Base-by-base conservation (phyloP, 805 yeast species). In the Saturnispora besseyi region DNA sequence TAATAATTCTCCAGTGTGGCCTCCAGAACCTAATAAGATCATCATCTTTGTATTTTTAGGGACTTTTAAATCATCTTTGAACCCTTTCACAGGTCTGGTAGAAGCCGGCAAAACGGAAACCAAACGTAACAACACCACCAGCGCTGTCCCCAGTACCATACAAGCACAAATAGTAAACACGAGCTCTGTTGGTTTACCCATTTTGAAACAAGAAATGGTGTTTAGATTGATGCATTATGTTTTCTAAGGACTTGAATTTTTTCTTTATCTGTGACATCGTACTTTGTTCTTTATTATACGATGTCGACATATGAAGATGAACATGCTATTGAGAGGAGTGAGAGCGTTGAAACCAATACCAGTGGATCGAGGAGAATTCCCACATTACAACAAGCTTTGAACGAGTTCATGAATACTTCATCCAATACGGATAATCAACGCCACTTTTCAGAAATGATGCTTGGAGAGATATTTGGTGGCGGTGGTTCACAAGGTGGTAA, bases 1-100 rank as follows among this genome's bases (percentile, higher is more conserved):
- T n/a, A 90, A 63, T 95, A 91, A 87, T 64, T 91, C 97, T 1
- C 96, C 97, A 0, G 97, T 89, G 60, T 89, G 98, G 2, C 97
- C 98, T 2, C 99, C 99, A 0, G 96, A 88, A 0, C 98, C 98
- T 10, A 91, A 67, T n/a, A 88, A 72, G 0, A 85, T 69, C 46
- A 22, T 32, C 29, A 40, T 26, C 21, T 36, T n/a, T 41, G 24
- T 18, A 11, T 40, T 32, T 43, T 28, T 43, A 34, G 40, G 40
- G 3, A 36, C 40, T 18, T 36, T 36, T 6, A 7, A 7, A 22
- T 36, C 40, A 36, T 18, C 21, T 7, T 36, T 36, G 13, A 21
- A 9, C 24, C 21, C 32, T 7, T 24, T 42, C 29, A 10, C 6
- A 41, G 24, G 32, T 34, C 30, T 43, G 31, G 55, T 51, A 22